Evolutionary conservation across 2,329 filamentous ascomycete species (phyloP), one percentile per base, ranked within the genome.

Genomic region (Aspergillus alliaceus): DNA sequence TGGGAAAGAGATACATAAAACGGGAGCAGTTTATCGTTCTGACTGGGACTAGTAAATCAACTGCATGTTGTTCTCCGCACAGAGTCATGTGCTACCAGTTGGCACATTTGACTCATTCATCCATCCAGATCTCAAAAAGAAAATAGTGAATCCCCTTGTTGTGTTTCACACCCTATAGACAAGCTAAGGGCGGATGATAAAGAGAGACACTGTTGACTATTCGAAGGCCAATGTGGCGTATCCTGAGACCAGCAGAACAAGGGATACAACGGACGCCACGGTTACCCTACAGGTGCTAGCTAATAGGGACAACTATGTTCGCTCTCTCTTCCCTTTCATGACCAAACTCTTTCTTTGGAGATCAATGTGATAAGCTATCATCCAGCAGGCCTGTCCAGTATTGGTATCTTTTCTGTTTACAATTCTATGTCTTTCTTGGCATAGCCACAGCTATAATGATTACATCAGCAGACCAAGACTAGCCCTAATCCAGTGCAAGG

Each of bases 401-500:
- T 25, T 27, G 5, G 35, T 32, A 25, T 37, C 31, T 29, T 18
- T n/a, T n/a, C n/a, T n/a, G 3, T 24, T 7, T 15, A 20, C 8
- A 4, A 15, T 42, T 15, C 6, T 42, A 14, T 42, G 6, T 44
- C 7, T 44, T 20, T 44, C 47, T 51, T 42, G 53, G 47, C 47
- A 39, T 32, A 14, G 39, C 18, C 15, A 47, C 11, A 31, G 47
- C 32, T 29, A 31, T 34, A 32, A 22, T 53, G 48, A 31, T 62
- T 62, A 62, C 62, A 61, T 66, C 61, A 64, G 58, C 55, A 57
- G 58, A 1, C 40, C 40, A 34, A 53, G 24, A 52, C 66, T 67
- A 69, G 56, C 51, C 66, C 63, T 52, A 49, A 66, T 65, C 40
- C 53, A 54, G 63, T 56, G 59, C 59, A 67, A 66, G 64, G 64